These are phyloP conservation scores for Rubroboletus satanas DNA, from an alignment of 768 basidiomycete genomes.

Conservation along the genomic window DNA sequence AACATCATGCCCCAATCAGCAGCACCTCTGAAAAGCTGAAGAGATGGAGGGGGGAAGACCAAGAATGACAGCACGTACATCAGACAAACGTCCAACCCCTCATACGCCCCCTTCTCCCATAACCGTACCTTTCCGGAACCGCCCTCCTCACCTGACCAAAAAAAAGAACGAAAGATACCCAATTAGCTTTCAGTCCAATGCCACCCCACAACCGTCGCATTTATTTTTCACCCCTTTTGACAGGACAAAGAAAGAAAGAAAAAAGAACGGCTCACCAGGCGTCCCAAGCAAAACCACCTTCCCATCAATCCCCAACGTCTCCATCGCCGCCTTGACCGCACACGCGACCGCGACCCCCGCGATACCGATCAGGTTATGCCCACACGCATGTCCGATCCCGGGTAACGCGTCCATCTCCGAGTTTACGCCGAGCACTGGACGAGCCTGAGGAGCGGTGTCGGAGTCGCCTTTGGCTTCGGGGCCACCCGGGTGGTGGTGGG, in stretches of 20 bases:
- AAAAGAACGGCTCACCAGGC: slow-evolving; percentile 49
- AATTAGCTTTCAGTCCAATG: background rate
- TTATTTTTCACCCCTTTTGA: background rate
- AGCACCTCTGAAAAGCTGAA: too few species aligned
- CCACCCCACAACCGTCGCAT: background rate
- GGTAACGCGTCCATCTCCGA: slow-evolving; percentile 72
- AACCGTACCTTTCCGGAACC: slow-evolving; percentile 69
- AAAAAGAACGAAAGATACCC: too few species aligned
- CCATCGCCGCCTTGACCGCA: slow-evolving; percentile 58
- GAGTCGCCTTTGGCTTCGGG: background rate
- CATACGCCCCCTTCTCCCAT: slow-evolving; percentile 66
- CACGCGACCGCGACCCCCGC: slow-evolving; percentile 67
- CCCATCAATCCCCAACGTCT: slow-evolving; percentile 58
- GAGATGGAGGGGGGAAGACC: background rate
- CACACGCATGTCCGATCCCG: slow-evolving; percentile 67
- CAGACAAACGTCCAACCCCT: slow-evolving; percentile 70
- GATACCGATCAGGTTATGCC: slow-evolving; percentile 79
- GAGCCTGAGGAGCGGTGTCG: background rate
- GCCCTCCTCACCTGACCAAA: slow-evolving; percentile 43
- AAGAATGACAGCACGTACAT: slow-evolving; percentile 45
- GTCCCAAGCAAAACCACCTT: slow-evolving; percentile 72
- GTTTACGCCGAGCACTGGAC: slow-evolving; percentile 57
- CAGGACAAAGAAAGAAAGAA: background rate
- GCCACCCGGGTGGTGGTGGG: slow-evolving; percentile 26
- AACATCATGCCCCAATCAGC: background rate